phyloP scores from a whole-genome alignment of 2,329 filamentous ascomycete species.

The Paecilomyces variotii region DNA sequence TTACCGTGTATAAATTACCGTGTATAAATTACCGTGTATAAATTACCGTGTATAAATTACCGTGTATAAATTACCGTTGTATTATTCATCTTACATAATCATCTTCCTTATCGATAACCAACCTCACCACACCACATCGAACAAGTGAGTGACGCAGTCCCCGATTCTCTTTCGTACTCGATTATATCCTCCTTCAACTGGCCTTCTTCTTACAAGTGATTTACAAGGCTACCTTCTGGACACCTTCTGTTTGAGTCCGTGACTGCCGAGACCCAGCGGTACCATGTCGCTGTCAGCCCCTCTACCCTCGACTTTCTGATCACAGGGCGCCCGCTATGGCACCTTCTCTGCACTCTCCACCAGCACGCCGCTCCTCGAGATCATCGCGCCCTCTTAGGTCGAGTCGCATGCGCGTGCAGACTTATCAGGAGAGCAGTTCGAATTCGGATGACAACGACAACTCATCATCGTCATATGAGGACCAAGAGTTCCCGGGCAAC shows the following conservation, averaged over 20 bases:
- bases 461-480: conserved; percentile 7
- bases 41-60: too few relatives aligned
- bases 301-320: conserved; percentile 5
- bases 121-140: neutral
- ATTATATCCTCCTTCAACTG: neutral
- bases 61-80: too few relatives aligned
- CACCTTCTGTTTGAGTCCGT: neutral
- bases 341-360: conserved; percentile 14
- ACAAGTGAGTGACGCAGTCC: neutral
- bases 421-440: conserved; percentile 31
- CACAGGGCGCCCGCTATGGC: conserved; percentile 20
- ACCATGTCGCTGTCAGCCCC: conserved; percentile 5
- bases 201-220: neutral
- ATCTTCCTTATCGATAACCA: too few relatives aligned
- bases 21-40: too few relatives aligned
- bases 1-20: too few relatives aligned
- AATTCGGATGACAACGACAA: conserved; percentile 16
- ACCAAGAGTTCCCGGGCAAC: neutral
- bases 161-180: neutral
- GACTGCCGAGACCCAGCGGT: neutral
- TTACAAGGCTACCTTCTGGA: neutral
- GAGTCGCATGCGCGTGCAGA: conserved; percentile 26
- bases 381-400: conserved; percentile 27
- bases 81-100: too few relatives aligned
- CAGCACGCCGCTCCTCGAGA: conserved; percentile 8